Base-by-base conservation (phyloP, 2,329 filamentous ascomycete species). In the Colletotrichum theobromicola region DNA sequence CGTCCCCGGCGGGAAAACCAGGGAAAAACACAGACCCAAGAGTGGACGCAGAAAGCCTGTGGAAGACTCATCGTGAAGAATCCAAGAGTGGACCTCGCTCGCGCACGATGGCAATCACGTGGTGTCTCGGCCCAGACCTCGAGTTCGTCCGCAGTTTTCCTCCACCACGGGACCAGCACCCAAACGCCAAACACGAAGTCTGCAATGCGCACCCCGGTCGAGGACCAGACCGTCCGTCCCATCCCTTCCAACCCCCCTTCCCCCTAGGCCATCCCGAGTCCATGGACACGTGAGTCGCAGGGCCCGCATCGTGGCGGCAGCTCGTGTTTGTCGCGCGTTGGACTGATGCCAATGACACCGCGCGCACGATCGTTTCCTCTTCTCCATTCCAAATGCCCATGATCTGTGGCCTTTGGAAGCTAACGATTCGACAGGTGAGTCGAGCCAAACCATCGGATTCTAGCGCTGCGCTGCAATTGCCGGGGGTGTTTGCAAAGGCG, bases 391-490 rank as follows among this genome's bases (percentile, higher is more conserved):
- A 63, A 46, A 72, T 72, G 42, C 30, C 67, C 68, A 66, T 74
- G 60, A 21, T 35, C n/a, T 46, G 24, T 57, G 26, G 21, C 28
- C 15, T 35, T 53, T 21, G 16, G 46, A 62, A 62, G 62, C 72
- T 32, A 35, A 55, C 34, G 21, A 35, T 34, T 18, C 12, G 35
- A 28, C 50, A 61, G 53, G 32, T 42, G 67, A 42, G 5, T 34
- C 35, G 30, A 67, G 55, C 72, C 72, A 30, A 5, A 67, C 67
- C 30, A 74, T 68, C 62, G 62, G 72, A 67, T 72, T 71, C 67
- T 67, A 71, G 72, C 55, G 61, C 62, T 18, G 35, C n/a, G 32
- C 18, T 35, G 50, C 16, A 24, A 28, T 18, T 65, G 66, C 66
- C 64, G 67, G 62, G 34, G 62, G n/a, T 46, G 46, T 30, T 46